Evolutionary conservation across 371 early-diverging fungal species (phyloP).

Genomic region (Sporodiniella umbellata): DNA sequence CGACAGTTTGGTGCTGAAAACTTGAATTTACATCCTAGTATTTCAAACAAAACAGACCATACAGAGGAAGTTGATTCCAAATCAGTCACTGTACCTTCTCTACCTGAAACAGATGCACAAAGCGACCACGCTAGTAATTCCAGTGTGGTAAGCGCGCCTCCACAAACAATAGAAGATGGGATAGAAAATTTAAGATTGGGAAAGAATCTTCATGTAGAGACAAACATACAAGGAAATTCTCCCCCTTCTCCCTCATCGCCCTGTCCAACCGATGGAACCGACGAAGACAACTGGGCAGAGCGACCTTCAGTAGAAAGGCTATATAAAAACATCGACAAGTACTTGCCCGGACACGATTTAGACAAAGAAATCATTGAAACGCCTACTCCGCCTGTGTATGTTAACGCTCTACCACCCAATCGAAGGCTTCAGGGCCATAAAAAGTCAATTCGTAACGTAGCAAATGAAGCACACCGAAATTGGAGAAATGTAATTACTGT

Average conservation of each 20-base stretch:
- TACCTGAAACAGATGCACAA: not conserved
- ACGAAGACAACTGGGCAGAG: constrained; percentile 57
- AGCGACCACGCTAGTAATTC: not conserved
- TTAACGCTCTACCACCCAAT: constrained; percentile 18
- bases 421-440: constrained; percentile 41
- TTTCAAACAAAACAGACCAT: constrained; percentile 12
- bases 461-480: constrained; percentile 47
- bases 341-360: constrained; percentile 77
- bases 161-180: constrained; percentile 6
- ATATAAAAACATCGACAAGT: constrained; percentile 71
- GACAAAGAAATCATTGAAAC: constrained; percentile 76
- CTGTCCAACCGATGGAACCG: constrained; percentile 1
- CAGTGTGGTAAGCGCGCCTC: constrained; percentile 4
- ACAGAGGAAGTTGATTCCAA: not conserved
- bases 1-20: constrained; percentile 19
- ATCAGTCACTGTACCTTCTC: constrained; percentile 11
- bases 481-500: constrained; percentile 38
- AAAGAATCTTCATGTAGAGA: not conserved
- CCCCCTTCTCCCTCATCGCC: constrained; percentile 14
- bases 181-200: constrained; percentile 2
- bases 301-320: constrained; percentile 74
- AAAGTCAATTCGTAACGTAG: constrained; percentile 61
- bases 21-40: constrained; percentile 22
- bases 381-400: constrained; percentile 15
- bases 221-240: not conserved